Base-by-base conservation (phyloP, 176 grass and related monocot genomes). In the Triticum monococcum region DNA sequence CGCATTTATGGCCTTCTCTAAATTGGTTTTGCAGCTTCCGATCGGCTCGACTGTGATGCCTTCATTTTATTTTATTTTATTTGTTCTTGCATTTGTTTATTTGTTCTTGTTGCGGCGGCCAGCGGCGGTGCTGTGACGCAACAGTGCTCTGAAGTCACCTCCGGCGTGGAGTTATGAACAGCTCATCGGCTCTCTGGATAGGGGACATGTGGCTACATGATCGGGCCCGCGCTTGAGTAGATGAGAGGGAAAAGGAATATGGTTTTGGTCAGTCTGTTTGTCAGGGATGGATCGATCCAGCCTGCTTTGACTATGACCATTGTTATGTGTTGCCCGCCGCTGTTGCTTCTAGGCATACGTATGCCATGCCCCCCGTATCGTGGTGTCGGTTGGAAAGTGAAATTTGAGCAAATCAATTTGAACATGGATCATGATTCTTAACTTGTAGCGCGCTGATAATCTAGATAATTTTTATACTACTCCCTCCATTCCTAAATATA, bases 331-430 rank as follows among this genome's bases (percentile, higher is more conserved):
- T 61, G 41, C 61, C 23, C 70, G 67, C 13, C 14, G 64, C 33
- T 78, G 52, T 62, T 72, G 52, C 24, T 83, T 79, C 56, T 79
- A 79, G 65, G 25, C 26, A 26, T 38, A 80, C 82, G 79, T 86
- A n/a, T 76, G 45, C 78, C 83, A 22, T 76, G 45, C 78, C 83
- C 88, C 88, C 56, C 81, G 72, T 86, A 86, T 86, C 64, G 79
- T 83, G 84, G 83, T 67, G 79, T 24, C 64, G 54, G 84, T 79
- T 64, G 26, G 74, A 72, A 86, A 78, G 54, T 78, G 40, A 23
- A 77, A 66, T 33, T 38, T 68, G 62, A 12, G 46, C 37, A 12
- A 45, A 1, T 45, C 37, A 20, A 25, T 52, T 18, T 5, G 9
- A 31, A 52, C 40, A 3, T 50, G 72, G 7, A 48, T 75, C 46